Conservation (phyloP, 2,329 filamentous ascomycete species). For the Zalaria obscura region DNA sequence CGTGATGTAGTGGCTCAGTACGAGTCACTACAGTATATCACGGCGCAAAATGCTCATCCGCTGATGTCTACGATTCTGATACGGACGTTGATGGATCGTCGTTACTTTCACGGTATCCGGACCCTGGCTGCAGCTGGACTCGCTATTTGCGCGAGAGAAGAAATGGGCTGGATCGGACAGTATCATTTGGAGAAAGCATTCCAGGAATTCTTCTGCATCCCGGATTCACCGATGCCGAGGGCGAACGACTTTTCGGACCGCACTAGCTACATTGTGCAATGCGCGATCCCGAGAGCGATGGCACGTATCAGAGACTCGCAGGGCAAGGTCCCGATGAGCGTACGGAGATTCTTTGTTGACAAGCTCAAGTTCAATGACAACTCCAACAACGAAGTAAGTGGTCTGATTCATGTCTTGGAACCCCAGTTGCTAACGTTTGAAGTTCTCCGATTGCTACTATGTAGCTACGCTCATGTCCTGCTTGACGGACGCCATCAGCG, state of each 20-base stretch:
- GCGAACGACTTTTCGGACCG: constrained; percentile 89
- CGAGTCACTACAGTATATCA: constrained; percentile 59
- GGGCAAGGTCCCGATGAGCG: constrained; percentile 64
- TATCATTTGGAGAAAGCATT: constrained; percentile 78
- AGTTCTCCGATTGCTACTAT: constrained; percentile 81
- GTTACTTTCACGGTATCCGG: constrained; percentile 90
- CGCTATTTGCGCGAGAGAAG: constrained; percentile 58
- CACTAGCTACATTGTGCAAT: constrained; percentile 70
- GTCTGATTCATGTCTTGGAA: neutral
- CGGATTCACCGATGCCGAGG: constrained; percentile 61
- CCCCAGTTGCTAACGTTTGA: constrained; percentile 8
- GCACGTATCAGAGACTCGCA: constrained; percentile 60
- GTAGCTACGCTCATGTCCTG: constrained; percentile 64
- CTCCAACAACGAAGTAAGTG: constrained; percentile 52
- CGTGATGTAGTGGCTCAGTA: constrained; percentile 84
- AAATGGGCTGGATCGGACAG: constrained; percentile 62
- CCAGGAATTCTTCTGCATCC: constrained; percentile 74
- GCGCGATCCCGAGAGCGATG: constrained; percentile 69
- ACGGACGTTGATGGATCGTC: constrained; percentile 75
- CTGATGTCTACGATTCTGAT: constrained; percentile 81
- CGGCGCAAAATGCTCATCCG: constrained; percentile 52
- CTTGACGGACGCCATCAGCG: constrained; percentile 39
- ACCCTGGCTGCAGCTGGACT: constrained; percentile 70
- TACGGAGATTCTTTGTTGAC: constrained; percentile 74
- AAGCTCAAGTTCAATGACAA: constrained; percentile 93